phyloP scores from a whole-genome alignment of 768 basidiomycete genomes.

The Coprinopsis strossmayeri region DNA sequence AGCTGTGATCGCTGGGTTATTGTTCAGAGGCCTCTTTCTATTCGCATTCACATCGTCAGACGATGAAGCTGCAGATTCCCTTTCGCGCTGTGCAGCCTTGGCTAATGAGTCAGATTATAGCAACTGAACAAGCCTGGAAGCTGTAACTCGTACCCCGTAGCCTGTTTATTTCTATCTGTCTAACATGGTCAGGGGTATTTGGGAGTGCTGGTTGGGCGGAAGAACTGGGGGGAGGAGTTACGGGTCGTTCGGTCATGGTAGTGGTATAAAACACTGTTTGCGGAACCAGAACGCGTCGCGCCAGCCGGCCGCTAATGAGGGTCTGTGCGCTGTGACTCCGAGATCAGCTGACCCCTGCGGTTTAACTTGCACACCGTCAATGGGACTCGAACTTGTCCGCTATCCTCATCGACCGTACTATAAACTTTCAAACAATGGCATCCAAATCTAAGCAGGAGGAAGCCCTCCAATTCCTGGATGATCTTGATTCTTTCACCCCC shows the following conservation, averaged over 20 bases:
- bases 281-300: constrained; percentile 1
- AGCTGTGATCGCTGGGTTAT: constrained; percentile 36
- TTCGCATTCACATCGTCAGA: constrained; percentile 52
- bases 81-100: constrained; percentile 67
- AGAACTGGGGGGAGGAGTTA: constrained; percentile 33
- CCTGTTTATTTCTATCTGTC: constrained; percentile 72
- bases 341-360: too few relatives aligned
- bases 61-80: constrained; percentile 45
- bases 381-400: too few relatives aligned
- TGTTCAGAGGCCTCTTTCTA: constrained; percentile 63
- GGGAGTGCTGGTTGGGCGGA: constrained; percentile 17
- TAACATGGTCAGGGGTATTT: constrained; percentile 62
- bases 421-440: constrained; percentile 19
- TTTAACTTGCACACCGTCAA: too few relatives aligned
- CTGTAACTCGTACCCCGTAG: constrained; percentile 47
- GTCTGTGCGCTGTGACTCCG: constrained; percentile 1
- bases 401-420: too few relatives aligned
- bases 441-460: constrained; percentile 79
- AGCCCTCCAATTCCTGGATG: constrained; percentile 89
- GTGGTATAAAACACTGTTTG: neutral
- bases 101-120: constrained; percentile 36
- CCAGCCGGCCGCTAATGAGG: neutral
- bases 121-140: neutral
- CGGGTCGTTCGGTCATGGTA: constrained; percentile 25
- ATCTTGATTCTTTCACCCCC: constrained; percentile 76